These are phyloP conservation scores for Abrus precatorius DNA, from an alignment of 306 rosid species.

Conservation along the genomic window DNA sequence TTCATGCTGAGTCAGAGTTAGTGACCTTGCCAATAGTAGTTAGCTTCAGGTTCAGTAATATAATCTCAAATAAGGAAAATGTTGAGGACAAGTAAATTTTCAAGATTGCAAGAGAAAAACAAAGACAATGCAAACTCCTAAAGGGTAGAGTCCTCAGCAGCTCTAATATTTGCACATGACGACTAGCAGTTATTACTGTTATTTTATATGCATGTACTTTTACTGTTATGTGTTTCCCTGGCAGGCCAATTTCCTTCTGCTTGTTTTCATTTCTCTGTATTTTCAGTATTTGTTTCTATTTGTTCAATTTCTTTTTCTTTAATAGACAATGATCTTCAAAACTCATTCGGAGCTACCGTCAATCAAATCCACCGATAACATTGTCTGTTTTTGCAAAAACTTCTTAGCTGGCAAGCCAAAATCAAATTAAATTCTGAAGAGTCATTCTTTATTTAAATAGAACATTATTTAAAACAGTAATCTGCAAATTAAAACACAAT, in stretches of 20 bases:
- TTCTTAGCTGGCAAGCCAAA: conserved; percentile 57
- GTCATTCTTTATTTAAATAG: conserved; percentile 57
- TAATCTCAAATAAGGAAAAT: neutral
- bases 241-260: neutral
- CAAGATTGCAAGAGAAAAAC: neutral
- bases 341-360: conserved; percentile 50
- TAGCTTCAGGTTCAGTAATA: neutral
- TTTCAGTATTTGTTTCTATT: neutral
- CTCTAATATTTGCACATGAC: neutral
- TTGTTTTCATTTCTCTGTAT: conserved; percentile 8
- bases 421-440: conserved; percentile 65
- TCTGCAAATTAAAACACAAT: neutral
- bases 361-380: conserved; percentile 57
- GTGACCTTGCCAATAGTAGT: neutral
- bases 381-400: conserved; percentile 55
- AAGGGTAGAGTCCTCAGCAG: neutral
- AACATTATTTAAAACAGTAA: neutral
- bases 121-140: neutral
- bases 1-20: neutral
- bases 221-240: neutral
- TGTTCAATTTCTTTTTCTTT: neutral
- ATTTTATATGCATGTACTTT: neutral
- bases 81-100: neutral
- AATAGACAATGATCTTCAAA: conserved; percentile 11
- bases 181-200: neutral